Percentiles rank a stretch among this genome's conserved stretches.
Evolutionary conservation across 768 basidiomycete species (phyloP).

Genomic region (Kwoniella pini): DNA sequence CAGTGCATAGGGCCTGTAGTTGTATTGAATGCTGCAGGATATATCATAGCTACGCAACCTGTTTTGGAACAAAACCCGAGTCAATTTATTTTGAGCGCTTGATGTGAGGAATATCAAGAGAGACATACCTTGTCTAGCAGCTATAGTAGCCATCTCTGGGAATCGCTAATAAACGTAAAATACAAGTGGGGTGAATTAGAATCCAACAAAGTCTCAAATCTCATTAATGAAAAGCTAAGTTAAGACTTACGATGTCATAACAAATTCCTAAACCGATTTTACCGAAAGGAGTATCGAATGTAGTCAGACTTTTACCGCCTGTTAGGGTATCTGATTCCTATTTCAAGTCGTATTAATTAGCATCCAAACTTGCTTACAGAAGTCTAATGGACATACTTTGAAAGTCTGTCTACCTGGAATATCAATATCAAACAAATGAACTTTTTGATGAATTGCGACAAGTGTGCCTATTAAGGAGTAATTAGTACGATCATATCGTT

Average conservation of each 20-base stretch:
- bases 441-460: conserved; percentile 84
- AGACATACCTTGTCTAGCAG: conserved; percentile 73
- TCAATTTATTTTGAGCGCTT: not conserved
- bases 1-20: conserved; percentile 96
- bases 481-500: not conserved
- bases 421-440: conserved; percentile 97
- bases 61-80: conserved; percentile 16
- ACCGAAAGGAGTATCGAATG: conserved; percentile 96
- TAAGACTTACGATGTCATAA: conserved; percentile 68
- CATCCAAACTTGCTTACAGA: too few species aligned
- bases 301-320: conserved; percentile 70
- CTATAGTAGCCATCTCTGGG: conserved; percentile 88
- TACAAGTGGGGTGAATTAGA: too few species aligned
- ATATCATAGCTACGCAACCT: conserved; percentile 87
- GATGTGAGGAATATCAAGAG: not conserved
- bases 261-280: conserved; percentile 94
- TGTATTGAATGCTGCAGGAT: conserved; percentile 92
- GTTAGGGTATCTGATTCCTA: conserved; percentile 66
- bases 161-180: conserved; percentile 36
- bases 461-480: conserved; percentile 68
- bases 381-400: conserved; percentile 34
- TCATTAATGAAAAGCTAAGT: not conserved
- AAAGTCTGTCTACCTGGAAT: conserved; percentile 60
- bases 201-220: too few species aligned
- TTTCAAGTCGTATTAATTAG: too few species aligned